These are phyloP conservation scores for Cladorrhinum sp. DNA, from an alignment of 2,329 filamentous ascomycete species.

Conservation along the genomic window DNA sequence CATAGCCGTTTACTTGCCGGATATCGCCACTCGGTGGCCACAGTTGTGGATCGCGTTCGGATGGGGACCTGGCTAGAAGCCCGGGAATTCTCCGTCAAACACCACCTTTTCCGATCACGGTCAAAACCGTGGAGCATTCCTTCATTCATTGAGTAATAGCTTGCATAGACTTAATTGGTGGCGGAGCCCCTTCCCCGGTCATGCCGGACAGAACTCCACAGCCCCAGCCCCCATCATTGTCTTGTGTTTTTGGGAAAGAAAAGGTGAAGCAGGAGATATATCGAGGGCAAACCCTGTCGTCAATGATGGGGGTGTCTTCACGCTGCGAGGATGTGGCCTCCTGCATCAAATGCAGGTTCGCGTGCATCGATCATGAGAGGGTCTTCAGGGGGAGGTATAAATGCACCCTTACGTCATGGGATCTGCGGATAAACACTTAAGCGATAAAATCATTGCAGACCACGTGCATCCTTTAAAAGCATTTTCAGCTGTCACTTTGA, in stretches of 20 bases:
- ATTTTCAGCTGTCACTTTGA: no score
- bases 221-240: background rate
- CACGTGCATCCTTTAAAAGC: background rate
- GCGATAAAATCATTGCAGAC: background rate
- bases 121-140: background rate
- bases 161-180: background rate
- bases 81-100: background rate
- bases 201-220: background rate
- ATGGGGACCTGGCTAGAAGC: background rate
- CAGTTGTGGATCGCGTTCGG: background rate
- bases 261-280: background rate
- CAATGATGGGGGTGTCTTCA: background rate
- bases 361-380: background rate
- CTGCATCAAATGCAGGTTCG: background rate
- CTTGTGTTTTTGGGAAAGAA: background rate
- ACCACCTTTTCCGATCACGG: background rate
- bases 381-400: background rate
- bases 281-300: background rate
- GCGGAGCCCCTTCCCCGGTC: no score
- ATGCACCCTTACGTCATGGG: background rate
- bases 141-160: background rate
- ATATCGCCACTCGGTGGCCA: background rate
- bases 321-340: background rate
- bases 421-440: background rate
- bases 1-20: background rate